Base-by-base conservation (phyloP, 108 stramenopile genomes). In the Seminavis robusta region DNA sequence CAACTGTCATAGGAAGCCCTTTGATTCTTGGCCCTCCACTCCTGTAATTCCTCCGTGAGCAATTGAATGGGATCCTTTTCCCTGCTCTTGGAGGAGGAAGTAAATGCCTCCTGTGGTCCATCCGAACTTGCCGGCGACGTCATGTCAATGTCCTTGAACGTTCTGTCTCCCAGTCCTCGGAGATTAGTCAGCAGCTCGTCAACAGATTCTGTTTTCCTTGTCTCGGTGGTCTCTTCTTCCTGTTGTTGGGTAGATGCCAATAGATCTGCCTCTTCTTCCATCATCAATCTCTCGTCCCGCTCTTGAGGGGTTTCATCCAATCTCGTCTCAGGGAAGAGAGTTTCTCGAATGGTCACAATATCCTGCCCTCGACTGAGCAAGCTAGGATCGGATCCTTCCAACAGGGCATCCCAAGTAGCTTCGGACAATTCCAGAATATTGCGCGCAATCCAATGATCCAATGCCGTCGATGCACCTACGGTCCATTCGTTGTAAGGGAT, bases 401-500 rank as follows among this genome's bases (percentile, higher is more conserved):
- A 51, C 24, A 92, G 50, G 25, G 60, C 54, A 28, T 69, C 34
- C 90, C 90, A 92, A 1, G 85, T 83, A 30, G 73, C 65, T 62
- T 92, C 90, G 9, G 76, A 74, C 67, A 88, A 52, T 15, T 69
- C 73, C 34, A 92, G 61, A 15, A 92, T 77, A 19, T 79, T 64
- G 17, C 76, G 61, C 47, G 90, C 90, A 52, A 92, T 88, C 90
- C 90, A 92, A 50, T 92, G 90, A 79, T 92, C 90, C 32, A 92
- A 65, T 8, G 90, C 84, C 16, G 77, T 75, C 30, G 90, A 65
- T 4, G 90, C 86, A 47, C 90, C 90, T 7, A 92, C 72, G 7
- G 86, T 92, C 90, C 90, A 92, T 50, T 78, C 65, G 4, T 47
- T 19, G 59, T 92, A 92, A 1, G 90, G 86, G 19, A 88, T 83